Evolutionary conservation across 164 flowering plant genomes (phyloP).

Genomic region (Chloranthus sessilifolius): DNA sequence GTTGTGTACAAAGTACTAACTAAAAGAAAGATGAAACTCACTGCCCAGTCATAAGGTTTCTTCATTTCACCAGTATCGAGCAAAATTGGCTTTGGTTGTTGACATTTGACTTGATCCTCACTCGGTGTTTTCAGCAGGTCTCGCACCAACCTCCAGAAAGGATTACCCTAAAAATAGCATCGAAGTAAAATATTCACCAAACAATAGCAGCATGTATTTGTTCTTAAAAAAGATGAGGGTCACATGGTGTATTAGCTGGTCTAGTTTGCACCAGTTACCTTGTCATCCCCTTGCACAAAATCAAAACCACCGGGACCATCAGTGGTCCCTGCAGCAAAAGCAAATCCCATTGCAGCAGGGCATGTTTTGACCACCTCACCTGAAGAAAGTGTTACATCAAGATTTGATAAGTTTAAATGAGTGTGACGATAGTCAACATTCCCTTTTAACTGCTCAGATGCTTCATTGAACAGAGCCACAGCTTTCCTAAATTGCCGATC

Average conservation of each 20-base stretch:
- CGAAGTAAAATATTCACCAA: too few relatives aligned
- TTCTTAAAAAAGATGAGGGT: too few relatives aligned
- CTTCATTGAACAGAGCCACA: slow-evolving; percentile 62
- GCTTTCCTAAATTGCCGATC: slow-evolving; percentile 87
- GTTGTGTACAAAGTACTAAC: too few relatives aligned
- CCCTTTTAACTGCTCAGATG: slow-evolving; percentile 76
- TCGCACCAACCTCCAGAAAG: slow-evolving; percentile 88
- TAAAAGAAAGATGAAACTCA: slow-evolving; percentile 28
- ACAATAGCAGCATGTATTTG: too few relatives aligned
- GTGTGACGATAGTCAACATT: slow-evolving; percentile 78
- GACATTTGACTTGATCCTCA: slow-evolving; percentile 75
- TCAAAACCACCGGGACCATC: slow-evolving; percentile 99
- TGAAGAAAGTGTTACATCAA: slow-evolving; percentile 62
- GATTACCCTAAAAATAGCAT: slow-evolving; percentile 78
- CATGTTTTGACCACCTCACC: slow-evolving; percentile 69
- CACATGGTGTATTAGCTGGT: too few relatives aligned
- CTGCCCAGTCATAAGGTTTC: slow-evolving; percentile 96
- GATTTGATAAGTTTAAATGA: slow-evolving; percentile 75
- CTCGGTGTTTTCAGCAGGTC: slow-evolving; percentile 64
- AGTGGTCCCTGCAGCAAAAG: slow-evolving; percentile 99
- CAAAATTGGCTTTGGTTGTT: slow-evolving; percentile 87
- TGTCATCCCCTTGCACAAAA: slow-evolving; percentile 90
- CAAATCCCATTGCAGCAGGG: slow-evolving; percentile 98
- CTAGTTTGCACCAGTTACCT: slow-evolving; percentile 47
- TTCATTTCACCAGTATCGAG: slow-evolving; percentile 99